Evolutionary conservation across 495 filamentous ascomycete species (phyloP), one percentile per base, ranked within the genome.

Genomic region (Neurospora sublineolata): DNA sequence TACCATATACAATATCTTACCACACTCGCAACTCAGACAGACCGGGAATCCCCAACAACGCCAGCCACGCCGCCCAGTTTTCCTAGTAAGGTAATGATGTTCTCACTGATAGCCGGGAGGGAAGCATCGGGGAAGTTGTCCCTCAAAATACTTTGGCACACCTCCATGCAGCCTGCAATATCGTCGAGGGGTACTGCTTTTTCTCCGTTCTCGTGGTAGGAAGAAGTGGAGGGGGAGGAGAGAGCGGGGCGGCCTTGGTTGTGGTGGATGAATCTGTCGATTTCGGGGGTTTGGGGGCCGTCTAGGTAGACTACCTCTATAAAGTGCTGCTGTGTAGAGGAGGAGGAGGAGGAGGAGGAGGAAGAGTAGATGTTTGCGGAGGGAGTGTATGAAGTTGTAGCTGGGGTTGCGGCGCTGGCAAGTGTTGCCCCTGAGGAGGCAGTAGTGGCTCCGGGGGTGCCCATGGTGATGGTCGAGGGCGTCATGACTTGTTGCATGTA

Each of bases 81-180:
- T 58, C 84, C 84, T 77, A 89, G 83, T 70, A 90, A 76, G 39
- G 84, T 79, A 46, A 86, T 81, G 8, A 89, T 78, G 72, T 88
- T 89, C 75, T 89, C 87, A 16, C 87, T 94, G 39, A 97, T 84
- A 6, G 85, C 84, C 44, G 92, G 80, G 74, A 99, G 79, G n/a
- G 88, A 85, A 74, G 89, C 86, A 77, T 85, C 90, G 5, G 95
- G 92, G 75, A 83, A 85, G 75, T 87, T 87, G 6, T 77, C 75
- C 33, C 80, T 77, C 68, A 88, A 77, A 0, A 88, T 78, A 60
- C 83, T 80, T 67, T 84, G 78, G 14, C 52, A 60, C n/a, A n/a
- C n/a, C n/a, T n/a, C n/a, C 52, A 60, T 10, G 83, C 82, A 52
- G 82, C 77, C 37, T 79, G 52, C 79, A 77, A 89, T 86, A 3